Evolutionary conservation across 2,329 filamentous ascomycete genomes (phyloP), one percentile per base, ranked within the genome.

Genomic region (Neofusicoccum sp.): DNA sequence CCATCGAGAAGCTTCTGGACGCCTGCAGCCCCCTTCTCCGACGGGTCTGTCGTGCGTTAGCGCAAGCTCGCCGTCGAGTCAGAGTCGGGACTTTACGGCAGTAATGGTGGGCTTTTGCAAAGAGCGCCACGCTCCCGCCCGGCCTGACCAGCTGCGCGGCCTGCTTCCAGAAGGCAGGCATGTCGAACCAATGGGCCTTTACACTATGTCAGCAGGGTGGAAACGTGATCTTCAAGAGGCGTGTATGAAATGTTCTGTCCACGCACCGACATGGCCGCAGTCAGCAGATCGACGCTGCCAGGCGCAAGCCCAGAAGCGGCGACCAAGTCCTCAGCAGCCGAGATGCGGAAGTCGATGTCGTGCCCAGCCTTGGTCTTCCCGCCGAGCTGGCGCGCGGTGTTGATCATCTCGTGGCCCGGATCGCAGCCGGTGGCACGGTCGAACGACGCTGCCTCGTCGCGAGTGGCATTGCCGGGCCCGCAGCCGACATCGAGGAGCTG

Each of bases 161-260:
- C 0, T 71, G 69, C 2, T 63, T 49, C 77, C 81, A 86, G 71
- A 86, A 85, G 0, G 60, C 58, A 0, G 72, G 64, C 76, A 85
- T 78, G 64, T 86, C 76, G 70, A 86, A 85, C 84, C 84, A 86
- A 68, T 86, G 84, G 0, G 81, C 59, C 57, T 49, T 1, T 6
- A 16, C 43, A 3, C 14, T n/a, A 14, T n/a, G 14, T 40, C 26
- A 33, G n/a, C n/a, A n/a, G n/a, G n/a, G n/a, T n/a, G n/a, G n/a
- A n/a, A n/a, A n/a, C n/a, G 20, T 44, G 9, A 44, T 44, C 41
- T 6, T 44, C 11, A 44, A 16, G 8, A 44, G 8, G 16, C 7
- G 20, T 12, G 8, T 20, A 7, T 38, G 14, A 38, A 38, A 38
- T 38, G 16, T 44, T 12, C 8, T 6, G 7, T 9, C 6, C 28